These are phyloP conservation scores for Penicillium sp. DNA, from an alignment of 2,329 filamentous ascomycete genomes.

Conservation along the genomic window DNA sequence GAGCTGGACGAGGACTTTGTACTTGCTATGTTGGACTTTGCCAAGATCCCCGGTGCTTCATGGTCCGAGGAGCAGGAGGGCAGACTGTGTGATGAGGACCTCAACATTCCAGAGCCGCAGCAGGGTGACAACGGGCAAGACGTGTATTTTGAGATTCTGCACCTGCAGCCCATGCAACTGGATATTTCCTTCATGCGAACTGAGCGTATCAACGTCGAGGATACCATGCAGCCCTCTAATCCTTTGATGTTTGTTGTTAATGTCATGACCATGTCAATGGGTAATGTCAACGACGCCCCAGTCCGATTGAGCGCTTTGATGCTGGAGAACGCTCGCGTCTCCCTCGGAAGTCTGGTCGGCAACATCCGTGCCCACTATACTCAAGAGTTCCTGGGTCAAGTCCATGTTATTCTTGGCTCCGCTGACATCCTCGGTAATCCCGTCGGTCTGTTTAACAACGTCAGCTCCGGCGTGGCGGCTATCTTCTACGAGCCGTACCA, in stretches of 20 bases:
- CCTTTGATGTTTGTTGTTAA: slow-evolving; percentile 99
- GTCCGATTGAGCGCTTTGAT: slow-evolving; percentile 89
- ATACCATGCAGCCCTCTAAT: slow-evolving; percentile 83
- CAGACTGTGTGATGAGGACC: slow-evolving; percentile 78
- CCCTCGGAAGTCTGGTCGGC: slow-evolving; percentile 73
- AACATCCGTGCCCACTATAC: slow-evolving; percentile 94
- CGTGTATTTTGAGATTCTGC: slow-evolving; percentile 95
- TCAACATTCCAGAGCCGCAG: slow-evolving; percentile 89
- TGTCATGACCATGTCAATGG: slow-evolving; percentile 97
- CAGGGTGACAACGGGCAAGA: slow-evolving; percentile 81
- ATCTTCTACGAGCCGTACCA: slow-evolving; percentile 99
- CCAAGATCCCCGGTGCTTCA: slow-evolving; percentile 82
- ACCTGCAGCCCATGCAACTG: slow-evolving; percentile 96
- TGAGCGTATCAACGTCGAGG: slow-evolving; percentile 91
- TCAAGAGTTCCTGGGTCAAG: slow-evolving; percentile 90
- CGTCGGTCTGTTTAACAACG: slow-evolving; percentile 95
- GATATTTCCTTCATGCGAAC: slow-evolving; percentile 96
- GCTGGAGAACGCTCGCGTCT: slow-evolving; percentile 90
- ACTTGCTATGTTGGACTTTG: slow-evolving; percentile 90
- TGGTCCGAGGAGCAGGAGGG: slow-evolving; percentile 82
- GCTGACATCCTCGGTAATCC: slow-evolving; percentile 97
- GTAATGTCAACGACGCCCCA: slow-evolving; percentile 97
- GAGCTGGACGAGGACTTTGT: slow-evolving; percentile 98
- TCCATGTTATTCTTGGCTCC: slow-evolving; percentile 94
- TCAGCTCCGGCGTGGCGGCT: slow-evolving; percentile 92